phyloP scores from a whole-genome alignment of 2,329 filamentous ascomycete species.

The Leptographium galeiforme region DNA sequence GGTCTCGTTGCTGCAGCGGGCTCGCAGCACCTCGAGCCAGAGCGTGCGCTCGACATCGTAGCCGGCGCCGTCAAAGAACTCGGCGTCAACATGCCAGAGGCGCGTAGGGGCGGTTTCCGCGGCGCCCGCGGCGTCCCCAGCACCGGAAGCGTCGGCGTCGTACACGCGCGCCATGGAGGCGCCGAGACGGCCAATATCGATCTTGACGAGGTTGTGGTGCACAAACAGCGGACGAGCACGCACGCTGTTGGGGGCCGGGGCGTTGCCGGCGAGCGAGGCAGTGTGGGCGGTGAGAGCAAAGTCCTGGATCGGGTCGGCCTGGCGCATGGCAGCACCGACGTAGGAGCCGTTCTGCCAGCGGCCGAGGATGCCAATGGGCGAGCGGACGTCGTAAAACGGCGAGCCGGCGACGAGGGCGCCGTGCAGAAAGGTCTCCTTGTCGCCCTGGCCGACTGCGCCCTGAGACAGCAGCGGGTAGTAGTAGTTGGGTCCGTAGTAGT shows the following conservation, averaged over 20 bases:
- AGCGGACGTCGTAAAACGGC: slow-evolving; percentile 26
- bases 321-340: slow-evolving; percentile 16
- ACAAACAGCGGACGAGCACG: slow-evolving; percentile 19
- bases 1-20: slow-evolving; percentile 15
- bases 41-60: slow-evolving; percentile 21
- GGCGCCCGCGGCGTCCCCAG: slow-evolving; percentile 4
- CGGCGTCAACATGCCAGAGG: slow-evolving; percentile 17
- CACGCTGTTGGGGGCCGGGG: not conserved
- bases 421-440: slow-evolving; percentile 34
- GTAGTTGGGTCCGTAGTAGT: slow-evolving; percentile 36
- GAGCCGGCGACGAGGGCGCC: slow-evolving; percentile 27
- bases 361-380: slow-evolving; percentile 19
- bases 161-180: slow-evolving; percentile 11
- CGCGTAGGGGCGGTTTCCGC: slow-evolving; percentile 3
- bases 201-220: slow-evolving; percentile 24
- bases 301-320: slow-evolving; percentile 19
- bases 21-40: slow-evolving; percentile 18
- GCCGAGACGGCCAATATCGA: slow-evolving; percentile 18
- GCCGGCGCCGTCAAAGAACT: slow-evolving; percentile 14
- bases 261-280: not conserved
- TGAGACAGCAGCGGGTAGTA: slow-evolving; percentile 36
- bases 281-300: slow-evolving; percentile 6
- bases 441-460: slow-evolving; percentile 27
- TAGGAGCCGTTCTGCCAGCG: slow-evolving; percentile 16
- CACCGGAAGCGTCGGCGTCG: slow-evolving; percentile 12